phyloP scores from a whole-genome alignment of 306 rosid species.

The Lithocarpus polystachyus region DNA sequence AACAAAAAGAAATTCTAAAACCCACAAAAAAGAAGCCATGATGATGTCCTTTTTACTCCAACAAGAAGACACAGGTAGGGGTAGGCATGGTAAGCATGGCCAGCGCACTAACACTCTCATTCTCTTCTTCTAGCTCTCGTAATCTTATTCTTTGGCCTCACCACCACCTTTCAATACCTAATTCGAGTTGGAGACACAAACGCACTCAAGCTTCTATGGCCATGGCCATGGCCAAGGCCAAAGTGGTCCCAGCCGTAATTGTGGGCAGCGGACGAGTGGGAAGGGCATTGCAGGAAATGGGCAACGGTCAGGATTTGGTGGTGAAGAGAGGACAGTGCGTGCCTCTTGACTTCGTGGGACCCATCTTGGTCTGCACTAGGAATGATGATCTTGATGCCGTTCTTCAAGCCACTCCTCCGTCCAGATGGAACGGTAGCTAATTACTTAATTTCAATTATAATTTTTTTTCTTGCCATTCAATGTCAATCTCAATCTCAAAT shows the following conservation, averaged over 20 bases:
- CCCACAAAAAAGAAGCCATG: too few relatives aligned
- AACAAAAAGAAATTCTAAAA: too few relatives aligned
- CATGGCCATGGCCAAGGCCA: conserved; percentile 32
- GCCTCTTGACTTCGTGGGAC: conserved; percentile 67
- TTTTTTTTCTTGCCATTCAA: too few relatives aligned
- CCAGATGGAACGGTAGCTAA: conserved; percentile 77
- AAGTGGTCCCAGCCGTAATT: conserved; percentile 72
- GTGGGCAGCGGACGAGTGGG: conserved; percentile 94
- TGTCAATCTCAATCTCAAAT: too few relatives aligned
- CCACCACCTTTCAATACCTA: conserved; percentile 15
- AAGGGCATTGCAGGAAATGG: conserved; percentile 70
- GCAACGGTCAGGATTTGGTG: conserved; percentile 59
- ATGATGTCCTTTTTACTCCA: too few relatives aligned
- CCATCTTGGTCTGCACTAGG: conserved; percentile 83
- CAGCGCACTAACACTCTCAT: conserved; percentile 8
- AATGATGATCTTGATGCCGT: conserved; percentile 92
- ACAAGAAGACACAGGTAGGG: too few relatives aligned
- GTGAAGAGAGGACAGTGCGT: conserved; percentile 72
- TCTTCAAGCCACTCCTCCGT: conserved; percentile 66
- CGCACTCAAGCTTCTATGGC: conserved; percentile 6
- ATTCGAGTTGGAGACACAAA: not conserved
- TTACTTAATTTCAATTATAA: too few relatives aligned
- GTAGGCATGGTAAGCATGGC: conserved; percentile 32
- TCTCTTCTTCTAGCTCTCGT: conserved; percentile 37
- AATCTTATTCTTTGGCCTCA: not conserved